Conservation (phyloP, 1,284 basidiomycete genomes). For the Ceratobasidium sp. region DNA sequence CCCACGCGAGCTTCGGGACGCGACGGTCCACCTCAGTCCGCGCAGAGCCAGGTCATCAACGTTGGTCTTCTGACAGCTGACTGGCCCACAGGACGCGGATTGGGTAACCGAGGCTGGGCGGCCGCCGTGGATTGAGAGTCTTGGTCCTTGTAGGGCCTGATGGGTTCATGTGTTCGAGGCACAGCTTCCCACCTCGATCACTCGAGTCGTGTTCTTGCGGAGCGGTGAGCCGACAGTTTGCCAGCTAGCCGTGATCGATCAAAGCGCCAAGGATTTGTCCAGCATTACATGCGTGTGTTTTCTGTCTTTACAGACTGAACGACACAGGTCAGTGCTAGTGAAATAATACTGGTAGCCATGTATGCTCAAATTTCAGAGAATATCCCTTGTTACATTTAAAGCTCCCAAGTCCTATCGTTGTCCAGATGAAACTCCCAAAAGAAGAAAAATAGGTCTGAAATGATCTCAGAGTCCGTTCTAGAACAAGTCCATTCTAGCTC, state of each 20-base stretch:
- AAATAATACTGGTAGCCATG: not conserved
- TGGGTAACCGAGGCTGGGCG: conserved; percentile 5
- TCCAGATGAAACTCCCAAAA: not conserved
- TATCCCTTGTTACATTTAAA: not conserved
- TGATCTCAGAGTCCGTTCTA: not conserved
- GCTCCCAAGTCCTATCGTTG: conserved; percentile 1
- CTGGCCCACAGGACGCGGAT: not conserved
- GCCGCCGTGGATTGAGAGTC: conserved; percentile 20
- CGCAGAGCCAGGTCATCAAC: not conserved
- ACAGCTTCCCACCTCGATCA: conserved; percentile 24
- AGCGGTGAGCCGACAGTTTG: not conserved
- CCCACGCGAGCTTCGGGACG: not conserved
- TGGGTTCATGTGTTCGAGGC: conserved; percentile 5
- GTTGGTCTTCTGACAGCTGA: not conserved
- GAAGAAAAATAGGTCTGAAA: not conserved
- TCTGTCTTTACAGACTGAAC: not conserved
- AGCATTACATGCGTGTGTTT: not conserved
- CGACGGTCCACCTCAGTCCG: not conserved
- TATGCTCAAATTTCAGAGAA: conserved; percentile 6
- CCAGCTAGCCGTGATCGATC: not conserved
- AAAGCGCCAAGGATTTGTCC: not conserved
- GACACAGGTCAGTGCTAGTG: not conserved
- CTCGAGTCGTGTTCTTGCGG: not conserved
- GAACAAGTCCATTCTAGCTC: not conserved
- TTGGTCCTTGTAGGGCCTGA: not conserved